Evolutionary conservation across 2,329 filamentous ascomycete genomes (phyloP).

Genomic region (Fusarium nanum): DNA sequence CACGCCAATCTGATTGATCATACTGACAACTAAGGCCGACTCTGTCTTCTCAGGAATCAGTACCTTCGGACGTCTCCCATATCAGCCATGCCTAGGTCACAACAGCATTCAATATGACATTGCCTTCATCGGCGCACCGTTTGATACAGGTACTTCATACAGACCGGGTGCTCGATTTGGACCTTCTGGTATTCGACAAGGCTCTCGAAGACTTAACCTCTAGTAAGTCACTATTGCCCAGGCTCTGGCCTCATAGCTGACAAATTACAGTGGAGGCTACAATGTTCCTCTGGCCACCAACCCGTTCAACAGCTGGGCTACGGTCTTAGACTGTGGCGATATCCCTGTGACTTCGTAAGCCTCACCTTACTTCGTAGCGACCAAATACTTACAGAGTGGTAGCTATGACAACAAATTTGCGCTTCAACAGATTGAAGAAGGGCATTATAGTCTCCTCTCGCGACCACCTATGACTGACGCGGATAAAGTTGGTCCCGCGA

Average conservation of each 20-base stretch:
- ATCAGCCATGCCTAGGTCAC: constrained; percentile 79
- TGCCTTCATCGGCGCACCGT: constrained; percentile 86
- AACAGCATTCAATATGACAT: constrained; percentile 81
- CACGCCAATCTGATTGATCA: accelerated
- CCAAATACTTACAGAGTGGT: background rate
- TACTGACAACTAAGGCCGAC: constrained; percentile 69
- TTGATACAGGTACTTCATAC: constrained; percentile 89
- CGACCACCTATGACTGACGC: constrained; percentile 77
- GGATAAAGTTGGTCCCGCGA: constrained; percentile 73
- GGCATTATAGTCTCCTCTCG: constrained; percentile 80
- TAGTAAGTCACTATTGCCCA: constrained; percentile 56
- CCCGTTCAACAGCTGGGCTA: constrained; percentile 84
- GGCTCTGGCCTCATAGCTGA: background rate
- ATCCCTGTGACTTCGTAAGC: constrained; percentile 84
- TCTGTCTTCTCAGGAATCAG: constrained; percentile 90
- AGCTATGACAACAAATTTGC: constrained; percentile 87
- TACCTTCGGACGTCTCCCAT: constrained; percentile 83
- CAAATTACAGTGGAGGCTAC: constrained; percentile 76
- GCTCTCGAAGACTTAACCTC: constrained; percentile 85
- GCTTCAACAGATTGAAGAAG: constrained; percentile 86
- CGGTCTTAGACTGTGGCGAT: constrained; percentile 84
- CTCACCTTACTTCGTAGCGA: accelerated
- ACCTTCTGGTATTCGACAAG: constrained; percentile 86
- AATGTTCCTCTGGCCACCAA: constrained; percentile 85
- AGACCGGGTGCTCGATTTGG: constrained; percentile 86